phyloP scores from a whole-genome alignment of 192 early-diverging fungal genomes.

The Coemansia erecta region DNA sequence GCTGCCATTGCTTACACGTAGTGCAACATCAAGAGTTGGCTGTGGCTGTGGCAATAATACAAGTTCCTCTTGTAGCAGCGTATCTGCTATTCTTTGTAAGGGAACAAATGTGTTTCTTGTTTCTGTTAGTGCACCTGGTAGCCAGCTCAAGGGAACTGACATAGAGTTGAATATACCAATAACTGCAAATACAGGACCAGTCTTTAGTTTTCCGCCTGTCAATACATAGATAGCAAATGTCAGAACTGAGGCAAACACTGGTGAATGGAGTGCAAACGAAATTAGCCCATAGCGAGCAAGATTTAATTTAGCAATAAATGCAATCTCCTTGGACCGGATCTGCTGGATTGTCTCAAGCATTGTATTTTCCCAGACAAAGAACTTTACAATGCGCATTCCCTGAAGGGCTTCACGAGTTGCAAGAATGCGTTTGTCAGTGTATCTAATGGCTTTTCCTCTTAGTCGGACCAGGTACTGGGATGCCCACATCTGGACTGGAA shows the following conservation, averaged over 20 bases:
- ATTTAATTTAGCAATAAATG: slow-evolving; percentile 33
- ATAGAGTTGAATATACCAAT: slow-evolving; percentile 51
- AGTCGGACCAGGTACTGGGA: slow-evolving; percentile 30
- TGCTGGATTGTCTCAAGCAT: slow-evolving; percentile 27
- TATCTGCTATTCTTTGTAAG: slow-evolving; percentile 29
- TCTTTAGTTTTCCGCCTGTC: slow-evolving; percentile 26
- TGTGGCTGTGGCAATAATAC: not conserved
- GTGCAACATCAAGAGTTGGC: slow-evolving; percentile 18
- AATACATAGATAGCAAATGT: slow-evolving; percentile 32
- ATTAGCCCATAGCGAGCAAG: slow-evolving; percentile 39
- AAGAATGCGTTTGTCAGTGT: slow-evolving; percentile 50
- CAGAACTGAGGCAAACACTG: slow-evolving; percentile 41
- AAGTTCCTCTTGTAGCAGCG: slow-evolving; percentile 40
- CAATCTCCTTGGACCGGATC: slow-evolving; percentile 34
- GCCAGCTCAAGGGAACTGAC: slow-evolving; percentile 42
- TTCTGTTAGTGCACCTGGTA: slow-evolving; percentile 43
- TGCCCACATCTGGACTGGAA: slow-evolving; percentile 49
- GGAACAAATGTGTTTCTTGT: slow-evolving; percentile 41
- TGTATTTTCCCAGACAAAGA: slow-evolving; percentile 61
- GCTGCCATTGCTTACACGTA: slow-evolving; percentile 16
- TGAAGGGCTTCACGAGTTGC: slow-evolving; percentile 54
- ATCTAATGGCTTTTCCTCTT: slow-evolving; percentile 20
- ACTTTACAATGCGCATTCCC: slow-evolving; percentile 67
- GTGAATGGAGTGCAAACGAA: slow-evolving; percentile 38
- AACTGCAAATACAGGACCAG: slow-evolving; percentile 43